These are phyloP conservation scores for Ammopiptanthus mongolicus DNA, from an alignment of 306 rosid genomes.

Conservation along the genomic window DNA sequence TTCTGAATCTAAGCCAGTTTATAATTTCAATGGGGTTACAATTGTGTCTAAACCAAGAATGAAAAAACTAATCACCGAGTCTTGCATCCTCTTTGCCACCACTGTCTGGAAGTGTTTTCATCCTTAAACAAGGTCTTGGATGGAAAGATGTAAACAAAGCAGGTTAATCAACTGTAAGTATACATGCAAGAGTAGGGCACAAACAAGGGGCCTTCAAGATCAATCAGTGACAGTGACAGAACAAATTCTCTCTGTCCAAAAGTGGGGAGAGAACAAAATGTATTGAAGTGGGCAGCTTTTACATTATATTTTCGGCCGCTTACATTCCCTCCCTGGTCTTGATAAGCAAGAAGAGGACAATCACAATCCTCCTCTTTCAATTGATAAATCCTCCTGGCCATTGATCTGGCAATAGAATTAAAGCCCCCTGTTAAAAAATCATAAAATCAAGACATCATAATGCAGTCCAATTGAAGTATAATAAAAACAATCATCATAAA, in stretches of 20 bases:
- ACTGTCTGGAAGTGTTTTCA: slow-evolving; percentile 5
- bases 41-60: neutral
- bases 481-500: neutral
- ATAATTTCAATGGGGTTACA: neutral
- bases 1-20: slow-evolving; percentile 15
- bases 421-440: slow-evolving; percentile 29
- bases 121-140: slow-evolving; percentile 9
- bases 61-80: slow-evolving; percentile 7
- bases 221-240: neutral
- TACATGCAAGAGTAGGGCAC: slow-evolving; percentile 27
- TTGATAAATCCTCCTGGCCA: slow-evolving; percentile 31
- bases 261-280: too few species aligned
- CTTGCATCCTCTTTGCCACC: slow-evolving; percentile 18
- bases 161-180: slow-evolving; percentile 11
- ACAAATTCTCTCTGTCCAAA: neutral
- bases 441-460: slow-evolving; percentile 24
- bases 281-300: neutral
- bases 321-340: slow-evolving; percentile 20
- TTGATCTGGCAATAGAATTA: slow-evolving; percentile 31
- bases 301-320: slow-evolving; percentile 22
- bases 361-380: slow-evolving; percentile 30
- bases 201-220: neutral
- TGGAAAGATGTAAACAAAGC: too few species aligned
- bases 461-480: slow-evolving; percentile 13
- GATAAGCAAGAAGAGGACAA: slow-evolving; percentile 19